These are phyloP conservation scores for Globisporangium okanoganense DNA, from an alignment of 352 stramenopile genomes.

Conservation along the genomic window DNA sequence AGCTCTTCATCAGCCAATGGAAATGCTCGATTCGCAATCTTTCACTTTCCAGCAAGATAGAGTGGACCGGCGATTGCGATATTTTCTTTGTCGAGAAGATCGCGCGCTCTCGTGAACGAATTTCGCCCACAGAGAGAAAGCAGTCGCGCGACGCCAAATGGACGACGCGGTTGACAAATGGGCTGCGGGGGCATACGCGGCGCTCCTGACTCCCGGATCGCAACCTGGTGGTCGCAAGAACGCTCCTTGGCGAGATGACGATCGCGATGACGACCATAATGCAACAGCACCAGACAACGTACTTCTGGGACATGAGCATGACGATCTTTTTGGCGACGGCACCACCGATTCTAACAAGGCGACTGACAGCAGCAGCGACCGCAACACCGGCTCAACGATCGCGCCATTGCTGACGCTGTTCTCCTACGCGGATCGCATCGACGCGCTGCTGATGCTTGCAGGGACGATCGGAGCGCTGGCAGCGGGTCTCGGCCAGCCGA, in stretches of 20 bases:
- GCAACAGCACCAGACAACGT: not conserved
- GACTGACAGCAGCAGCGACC: not conserved
- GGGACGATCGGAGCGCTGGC: slow-evolving; percentile 40
- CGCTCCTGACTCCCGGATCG: not conserved
- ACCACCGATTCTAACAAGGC: not conserved
- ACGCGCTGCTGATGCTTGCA: slow-evolving; percentile 53
- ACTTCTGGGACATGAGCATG: not conserved
- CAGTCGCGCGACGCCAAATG: not conserved
- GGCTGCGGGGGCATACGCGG: not conserved
- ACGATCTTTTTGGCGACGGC: not conserved
- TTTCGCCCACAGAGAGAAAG: not conserved
- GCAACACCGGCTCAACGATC: not conserved
- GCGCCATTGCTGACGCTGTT: slow-evolving; percentile 14
- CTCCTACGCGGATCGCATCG: slow-evolving; percentile 36
- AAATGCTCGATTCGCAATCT: not conserved
- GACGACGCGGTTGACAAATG: not conserved
- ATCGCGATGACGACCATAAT: not conserved
- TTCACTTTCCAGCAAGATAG: not conserved
- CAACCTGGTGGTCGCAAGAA: not conserved
- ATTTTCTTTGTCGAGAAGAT: not conserved
- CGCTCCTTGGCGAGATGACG: not conserved
- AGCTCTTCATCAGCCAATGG: not conserved
- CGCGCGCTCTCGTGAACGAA: not conserved
- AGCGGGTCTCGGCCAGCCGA: slow-evolving; percentile 45
- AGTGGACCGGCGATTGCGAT: not conserved